These are phyloP conservation scores for Apiospora arundinis DNA, from an alignment of 2,329 filamentous ascomycete genomes.

Conservation along the genomic window DNA sequence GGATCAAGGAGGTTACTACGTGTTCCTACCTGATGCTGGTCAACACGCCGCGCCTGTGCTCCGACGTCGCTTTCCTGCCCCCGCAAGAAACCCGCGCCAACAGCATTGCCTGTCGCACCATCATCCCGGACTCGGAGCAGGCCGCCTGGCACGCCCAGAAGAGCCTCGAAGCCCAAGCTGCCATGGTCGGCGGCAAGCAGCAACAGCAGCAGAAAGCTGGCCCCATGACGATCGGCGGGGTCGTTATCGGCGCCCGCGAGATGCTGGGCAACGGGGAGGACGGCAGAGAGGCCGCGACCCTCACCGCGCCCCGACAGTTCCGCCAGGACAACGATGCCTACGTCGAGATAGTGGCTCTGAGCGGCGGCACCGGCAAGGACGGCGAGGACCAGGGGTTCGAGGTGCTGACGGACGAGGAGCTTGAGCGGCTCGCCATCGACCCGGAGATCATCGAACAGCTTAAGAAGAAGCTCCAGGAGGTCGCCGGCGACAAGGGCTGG, in stretches of 20 bases:
- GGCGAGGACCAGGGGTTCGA: constrained; percentile 65
- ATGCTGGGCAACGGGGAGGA: constrained; percentile 55
- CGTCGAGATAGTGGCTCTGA: constrained; percentile 53
- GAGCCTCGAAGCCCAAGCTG: constrained; percentile 46
- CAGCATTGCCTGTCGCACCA: constrained; percentile 75
- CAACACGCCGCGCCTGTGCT: constrained; percentile 86
- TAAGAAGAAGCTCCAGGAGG: constrained; percentile 68
- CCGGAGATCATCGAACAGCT: constrained; percentile 73
- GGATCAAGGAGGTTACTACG: constrained; percentile 92
- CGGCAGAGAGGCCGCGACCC: constrained; percentile 50
- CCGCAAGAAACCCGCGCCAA: constrained; percentile 80
- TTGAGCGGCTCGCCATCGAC: constrained; percentile 71
- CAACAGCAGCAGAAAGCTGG: constrained; percentile 33
- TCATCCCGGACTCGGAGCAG: constrained; percentile 64
- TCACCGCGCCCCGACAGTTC: constrained; percentile 38
- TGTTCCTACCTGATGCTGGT: constrained; percentile 94
- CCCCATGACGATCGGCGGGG: constrained; percentile 55
- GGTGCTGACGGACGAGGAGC: constrained; percentile 67
- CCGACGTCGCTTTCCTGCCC: constrained; percentile 85
- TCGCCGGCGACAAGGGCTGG: constrained; percentile 78
- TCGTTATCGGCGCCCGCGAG: constrained; percentile 58
- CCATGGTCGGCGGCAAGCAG: constrained; percentile 39
- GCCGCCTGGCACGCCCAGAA: constrained; percentile 45
- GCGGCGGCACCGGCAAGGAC: constrained; percentile 48
- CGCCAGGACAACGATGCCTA: constrained; percentile 37